Conservation (phyloP, 345 rosid species). For the Turnera subulata region DNA sequence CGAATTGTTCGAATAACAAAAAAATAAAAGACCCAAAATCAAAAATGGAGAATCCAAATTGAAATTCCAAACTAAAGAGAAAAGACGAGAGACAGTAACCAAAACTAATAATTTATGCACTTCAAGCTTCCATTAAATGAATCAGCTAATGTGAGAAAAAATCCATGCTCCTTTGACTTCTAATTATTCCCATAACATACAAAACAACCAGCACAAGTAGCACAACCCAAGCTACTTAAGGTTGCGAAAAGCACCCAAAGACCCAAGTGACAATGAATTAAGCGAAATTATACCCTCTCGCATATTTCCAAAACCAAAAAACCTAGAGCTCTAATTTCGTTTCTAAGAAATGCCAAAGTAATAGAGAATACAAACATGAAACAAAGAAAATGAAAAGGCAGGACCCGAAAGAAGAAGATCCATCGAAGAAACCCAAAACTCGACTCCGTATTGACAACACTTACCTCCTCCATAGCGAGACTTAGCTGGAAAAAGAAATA, state of each 20-base stretch:
- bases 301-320: neutral
- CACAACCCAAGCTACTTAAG: too few species aligned
- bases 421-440: neutral
- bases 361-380: too few species aligned
- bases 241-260: too few species aligned
- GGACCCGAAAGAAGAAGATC: neutral
- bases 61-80: neutral
- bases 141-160: too few species aligned
- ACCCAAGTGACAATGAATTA: too few species aligned
- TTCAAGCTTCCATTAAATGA: neutral
- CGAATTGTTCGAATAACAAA: too few species aligned
- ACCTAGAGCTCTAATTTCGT: neutral
- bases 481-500: constrained; percentile 6
- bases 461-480: constrained; percentile 16
- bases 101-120: neutral
- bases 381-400: neutral
- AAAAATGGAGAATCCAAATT: too few species aligned
- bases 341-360: neutral
- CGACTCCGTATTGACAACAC: neutral
- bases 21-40: too few species aligned
- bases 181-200: too few species aligned
- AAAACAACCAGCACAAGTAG: too few species aligned
- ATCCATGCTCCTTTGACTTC: too few species aligned
- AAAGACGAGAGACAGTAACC: neutral
- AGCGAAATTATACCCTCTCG: too few species aligned